phyloP scores from a whole-genome alignment of 2,329 filamentous ascomycete genomes.

The Xylariaceae sp. region DNA sequence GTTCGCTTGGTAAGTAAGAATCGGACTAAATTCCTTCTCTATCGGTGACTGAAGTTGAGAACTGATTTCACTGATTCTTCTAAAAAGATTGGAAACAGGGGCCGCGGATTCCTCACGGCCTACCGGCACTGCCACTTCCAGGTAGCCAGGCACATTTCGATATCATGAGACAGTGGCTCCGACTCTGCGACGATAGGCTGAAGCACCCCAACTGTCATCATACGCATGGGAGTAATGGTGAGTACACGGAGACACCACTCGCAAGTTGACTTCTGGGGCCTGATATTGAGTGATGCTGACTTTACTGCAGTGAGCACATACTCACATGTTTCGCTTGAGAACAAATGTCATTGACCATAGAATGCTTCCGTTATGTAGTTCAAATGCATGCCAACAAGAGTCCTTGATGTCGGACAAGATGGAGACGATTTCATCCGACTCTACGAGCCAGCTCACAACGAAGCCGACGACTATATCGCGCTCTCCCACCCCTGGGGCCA shows the following conservation, averaged over 20 bases:
- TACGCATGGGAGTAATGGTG: no score
- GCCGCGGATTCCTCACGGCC: neutral
- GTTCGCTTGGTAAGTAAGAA: neutral
- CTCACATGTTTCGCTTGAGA: no score
- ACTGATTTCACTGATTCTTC: no score
- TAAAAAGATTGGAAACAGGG: neutral
- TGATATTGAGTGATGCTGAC: no score
- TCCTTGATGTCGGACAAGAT: neutral
- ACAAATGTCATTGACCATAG: no score
- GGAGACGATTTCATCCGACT: neutral
- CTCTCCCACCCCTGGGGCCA: constrained; percentile 2
- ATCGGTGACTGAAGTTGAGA: neutral
- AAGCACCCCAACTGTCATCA: neutral
- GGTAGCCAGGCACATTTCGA: neutral
- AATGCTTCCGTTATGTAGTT: no score
- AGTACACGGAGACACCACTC: no score
- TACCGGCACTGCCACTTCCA: neutral
- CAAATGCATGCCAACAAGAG: neutral
- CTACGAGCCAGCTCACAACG: neutral
- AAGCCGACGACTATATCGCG: neutral
- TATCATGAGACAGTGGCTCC: neutral
- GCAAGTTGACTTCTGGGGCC: no score
- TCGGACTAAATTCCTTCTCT: neutral
- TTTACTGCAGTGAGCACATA: no score
- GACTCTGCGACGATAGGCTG: neutral